Percentiles rank a stretch among this genome's conserved stretches.
Evolutionary conservation across 2,329 filamentous ascomycete genomes (phyloP).

Genomic region (Botrytis galanthina): DNA sequence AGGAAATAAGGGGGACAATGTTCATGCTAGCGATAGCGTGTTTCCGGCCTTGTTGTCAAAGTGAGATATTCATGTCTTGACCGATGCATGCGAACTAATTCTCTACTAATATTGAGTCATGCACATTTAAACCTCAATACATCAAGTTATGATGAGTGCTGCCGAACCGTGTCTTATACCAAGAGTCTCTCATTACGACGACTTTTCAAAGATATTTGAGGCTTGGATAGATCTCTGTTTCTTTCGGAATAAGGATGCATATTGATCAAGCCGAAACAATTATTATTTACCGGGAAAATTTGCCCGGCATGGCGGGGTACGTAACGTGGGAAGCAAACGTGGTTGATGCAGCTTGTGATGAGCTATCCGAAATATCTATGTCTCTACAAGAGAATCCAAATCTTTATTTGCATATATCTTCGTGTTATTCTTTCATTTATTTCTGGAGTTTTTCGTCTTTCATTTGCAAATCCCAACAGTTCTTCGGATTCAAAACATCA

Average conservation of each 20-base stretch:
- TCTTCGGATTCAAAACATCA: background rate
- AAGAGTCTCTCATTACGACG: background rate
- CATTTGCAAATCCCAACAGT: background rate
- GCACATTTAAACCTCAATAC: background rate
- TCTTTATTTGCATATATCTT: background rate
- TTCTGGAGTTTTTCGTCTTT: background rate
- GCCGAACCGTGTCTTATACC: background rate
- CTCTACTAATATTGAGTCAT: background rate
- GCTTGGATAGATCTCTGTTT: background rate
- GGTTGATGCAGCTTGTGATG: background rate
- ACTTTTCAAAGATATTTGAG: background rate
- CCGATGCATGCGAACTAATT: background rate
- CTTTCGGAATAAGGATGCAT: background rate
- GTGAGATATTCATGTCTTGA: background rate
- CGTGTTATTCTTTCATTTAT: background rate
- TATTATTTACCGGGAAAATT: background rate
- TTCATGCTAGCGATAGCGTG: background rate
- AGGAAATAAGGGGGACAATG: background rate
- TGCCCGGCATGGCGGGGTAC: background rate
- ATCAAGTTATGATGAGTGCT: background rate
- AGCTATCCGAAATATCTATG: background rate
- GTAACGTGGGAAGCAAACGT: background rate
- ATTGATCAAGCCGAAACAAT: background rate
- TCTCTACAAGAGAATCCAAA: background rate
- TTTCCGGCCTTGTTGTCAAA: accelerated